Evolutionary conservation across 2,329 filamentous ascomycete genomes (phyloP).

Genomic region (Penicillium sp.): DNA sequence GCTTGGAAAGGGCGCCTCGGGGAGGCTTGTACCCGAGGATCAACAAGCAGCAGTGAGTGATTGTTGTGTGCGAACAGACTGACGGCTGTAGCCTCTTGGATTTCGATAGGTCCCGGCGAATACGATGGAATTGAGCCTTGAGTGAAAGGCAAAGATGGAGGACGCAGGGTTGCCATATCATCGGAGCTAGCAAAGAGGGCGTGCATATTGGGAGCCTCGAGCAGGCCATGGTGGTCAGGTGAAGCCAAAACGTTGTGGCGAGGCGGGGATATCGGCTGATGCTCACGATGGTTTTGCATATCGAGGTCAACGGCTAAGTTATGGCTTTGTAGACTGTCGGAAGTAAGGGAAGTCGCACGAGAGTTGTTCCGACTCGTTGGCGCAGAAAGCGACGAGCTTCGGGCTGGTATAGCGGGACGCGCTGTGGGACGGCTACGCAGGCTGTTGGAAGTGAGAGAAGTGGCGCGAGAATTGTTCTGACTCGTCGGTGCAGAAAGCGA

Average conservation of each 20-base stretch:
- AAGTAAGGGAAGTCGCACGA: conserved; percentile 47
- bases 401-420: conserved; percentile 39
- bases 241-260: conserved; percentile 23
- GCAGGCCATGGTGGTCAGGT: conserved; percentile 16
- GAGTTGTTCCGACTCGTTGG: conserved; percentile 48
- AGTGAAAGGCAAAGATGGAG: conserved; percentile 52
- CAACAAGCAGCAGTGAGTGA: conserved; percentile 63
- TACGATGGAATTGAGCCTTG: conserved; percentile 48
- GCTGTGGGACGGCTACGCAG: conserved; percentile 33
- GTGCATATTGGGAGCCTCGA: conserved; percentile 36
- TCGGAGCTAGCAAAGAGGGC: conserved; percentile 39
- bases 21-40: conserved; percentile 45
- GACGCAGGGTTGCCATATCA: conserved; percentile 45
- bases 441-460: conserved; percentile 48
- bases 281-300: conserved; percentile 20
- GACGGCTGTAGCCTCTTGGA: conserved; percentile 62
- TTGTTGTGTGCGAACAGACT: conserved; percentile 65
- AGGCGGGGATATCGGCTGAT: conserved; percentile 24
- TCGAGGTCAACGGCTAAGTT: conserved; percentile 31
- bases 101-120: conserved; percentile 55
- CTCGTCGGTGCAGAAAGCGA: conserved; percentile 51
- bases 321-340: conserved; percentile 42
- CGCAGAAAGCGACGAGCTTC: conserved; percentile 49
- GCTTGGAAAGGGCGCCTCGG: conserved; percentile 34
- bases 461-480: conserved; percentile 44